Conservation (phyloP, 1,284 basidiomycete genomes). For the Ganoderma resinaceum region DNA sequence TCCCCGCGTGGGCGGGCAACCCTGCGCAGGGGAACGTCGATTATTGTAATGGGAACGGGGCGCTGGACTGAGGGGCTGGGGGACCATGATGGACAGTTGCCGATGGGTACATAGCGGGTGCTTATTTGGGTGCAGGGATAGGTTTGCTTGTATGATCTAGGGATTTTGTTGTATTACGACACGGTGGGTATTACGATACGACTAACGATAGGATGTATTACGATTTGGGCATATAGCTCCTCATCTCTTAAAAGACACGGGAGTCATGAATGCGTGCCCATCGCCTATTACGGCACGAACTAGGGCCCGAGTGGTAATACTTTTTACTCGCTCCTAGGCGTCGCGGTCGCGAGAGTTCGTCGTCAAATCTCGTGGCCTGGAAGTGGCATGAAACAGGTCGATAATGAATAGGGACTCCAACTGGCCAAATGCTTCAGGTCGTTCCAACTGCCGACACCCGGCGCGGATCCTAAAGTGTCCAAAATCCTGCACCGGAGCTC, state of each 20-base stretch:
- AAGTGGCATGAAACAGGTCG: too few species aligned
- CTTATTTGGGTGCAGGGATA: neutral
- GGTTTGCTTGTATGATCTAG: neutral
- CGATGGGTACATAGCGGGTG: neutral
- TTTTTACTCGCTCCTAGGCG: too few species aligned
- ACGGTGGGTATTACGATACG: neutral
- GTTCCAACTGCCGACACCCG: too few species aligned
- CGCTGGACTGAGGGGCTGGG: slow-evolving; percentile 39
- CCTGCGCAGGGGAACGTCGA: slow-evolving; percentile 59
- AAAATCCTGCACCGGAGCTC: too few species aligned
- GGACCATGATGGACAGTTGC: neutral
- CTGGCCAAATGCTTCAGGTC: too few species aligned
- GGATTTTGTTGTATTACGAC: neutral
- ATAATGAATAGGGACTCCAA: too few species aligned
- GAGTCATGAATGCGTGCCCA: too few species aligned
- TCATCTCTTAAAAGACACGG: neutral
- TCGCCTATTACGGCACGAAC: too few species aligned
- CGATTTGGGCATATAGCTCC: neutral
- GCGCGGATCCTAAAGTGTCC: too few species aligned
- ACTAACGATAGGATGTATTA: neutral
- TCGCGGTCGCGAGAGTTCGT: too few species aligned
- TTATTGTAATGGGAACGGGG: slow-evolving; percentile 66
- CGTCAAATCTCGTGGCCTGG: too few species aligned
- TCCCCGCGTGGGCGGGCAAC: slow-evolving; percentile 67
- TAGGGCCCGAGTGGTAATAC: too few species aligned